These are phyloP conservation scores for Lasiodiplodia hormozganensis DNA, from an alignment of 2,329 filamentous ascomycete species.

Conservation along the genomic window DNA sequence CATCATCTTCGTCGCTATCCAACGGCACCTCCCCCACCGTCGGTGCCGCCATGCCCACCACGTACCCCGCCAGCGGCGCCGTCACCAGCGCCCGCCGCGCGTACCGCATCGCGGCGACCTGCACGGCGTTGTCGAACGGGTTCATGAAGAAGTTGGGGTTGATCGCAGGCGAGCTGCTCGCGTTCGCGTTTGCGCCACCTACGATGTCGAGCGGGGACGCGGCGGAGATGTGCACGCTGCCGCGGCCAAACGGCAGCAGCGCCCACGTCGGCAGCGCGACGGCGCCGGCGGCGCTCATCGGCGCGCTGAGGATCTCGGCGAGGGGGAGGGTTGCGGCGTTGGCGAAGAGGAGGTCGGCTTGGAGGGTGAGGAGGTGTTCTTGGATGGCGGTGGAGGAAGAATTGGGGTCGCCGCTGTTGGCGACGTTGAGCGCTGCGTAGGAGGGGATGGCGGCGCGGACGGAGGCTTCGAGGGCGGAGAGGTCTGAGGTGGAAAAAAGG, in stretches of 20 bases:
- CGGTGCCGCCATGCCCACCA: slow-evolving; percentile 31
- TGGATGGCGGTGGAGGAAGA: slow-evolving; percentile 40
- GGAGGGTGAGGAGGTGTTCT: slow-evolving; percentile 51
- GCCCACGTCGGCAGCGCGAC: slow-evolving; percentile 49
- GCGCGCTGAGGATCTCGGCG: slow-evolving; percentile 55
- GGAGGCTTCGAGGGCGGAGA: slow-evolving; percentile 35
- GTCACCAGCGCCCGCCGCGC: slow-evolving; percentile 41
- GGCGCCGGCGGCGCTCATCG: slow-evolving; percentile 33
- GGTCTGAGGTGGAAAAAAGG: slow-evolving; percentile 40
- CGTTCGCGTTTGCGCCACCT: slow-evolving; percentile 1
- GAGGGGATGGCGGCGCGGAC: slow-evolving; percentile 38
- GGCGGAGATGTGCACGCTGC: slow-evolving; percentile 42
- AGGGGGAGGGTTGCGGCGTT: slow-evolving; percentile 48
- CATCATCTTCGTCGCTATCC: slow-evolving; percentile 34
- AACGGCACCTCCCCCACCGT: slow-evolving; percentile 36
- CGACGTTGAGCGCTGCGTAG: slow-evolving; percentile 39
- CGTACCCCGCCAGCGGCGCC: slow-evolving; percentile 36
- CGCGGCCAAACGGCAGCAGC: slow-evolving; percentile 45
- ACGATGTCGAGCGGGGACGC: slow-evolving; percentile 42
- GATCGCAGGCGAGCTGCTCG: slow-evolving; percentile 41
- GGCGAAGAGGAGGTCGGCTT: slow-evolving; percentile 58
- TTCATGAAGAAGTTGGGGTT: slow-evolving; percentile 53
- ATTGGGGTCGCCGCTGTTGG: slow-evolving; percentile 29
- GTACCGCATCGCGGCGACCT: slow-evolving; percentile 43
- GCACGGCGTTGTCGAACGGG: slow-evolving; percentile 46